Conservation (phyloP, 306 rosid genomes). For the Fragaria ananassa region DNA sequence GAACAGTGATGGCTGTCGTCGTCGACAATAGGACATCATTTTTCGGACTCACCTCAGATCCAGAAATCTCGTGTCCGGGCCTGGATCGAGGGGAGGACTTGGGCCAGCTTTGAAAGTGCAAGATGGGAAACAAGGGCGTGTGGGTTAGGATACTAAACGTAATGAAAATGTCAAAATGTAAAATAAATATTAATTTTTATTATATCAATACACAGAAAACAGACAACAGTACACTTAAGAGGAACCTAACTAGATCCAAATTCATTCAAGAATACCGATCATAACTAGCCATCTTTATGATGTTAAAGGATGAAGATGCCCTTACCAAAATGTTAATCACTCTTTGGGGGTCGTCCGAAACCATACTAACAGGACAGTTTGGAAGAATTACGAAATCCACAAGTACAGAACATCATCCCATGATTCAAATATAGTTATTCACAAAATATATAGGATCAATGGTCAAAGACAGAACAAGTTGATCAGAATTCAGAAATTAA, state of each 20-base stretch:
- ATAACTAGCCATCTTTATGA: constrained; percentile 3
- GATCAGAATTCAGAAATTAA: too few species aligned
- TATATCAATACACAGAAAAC: too few species aligned
- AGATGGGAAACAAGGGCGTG: not conserved
- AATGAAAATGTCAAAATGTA: too few species aligned
- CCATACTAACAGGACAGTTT: not conserved
- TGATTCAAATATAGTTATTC: too few species aligned
- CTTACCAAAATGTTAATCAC: constrained; percentile 6
- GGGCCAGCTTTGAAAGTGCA: not conserved
- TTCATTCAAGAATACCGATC: not conserved
- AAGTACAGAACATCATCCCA: not conserved
- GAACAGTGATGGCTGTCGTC: too few species aligned
- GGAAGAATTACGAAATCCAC: constrained; percentile 26
- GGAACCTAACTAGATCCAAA: not conserved
- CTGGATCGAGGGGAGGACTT: not conserved
- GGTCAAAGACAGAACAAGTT: too few species aligned
- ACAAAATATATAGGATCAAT: too few species aligned
- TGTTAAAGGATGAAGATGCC: constrained; percentile 9
- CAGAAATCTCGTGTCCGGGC: too few species aligned
- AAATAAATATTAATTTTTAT: too few species aligned
- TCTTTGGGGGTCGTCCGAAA: not conserved
- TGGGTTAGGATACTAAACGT: not conserved
- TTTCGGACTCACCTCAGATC: too few species aligned
- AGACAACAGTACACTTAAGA: constrained; percentile 2
- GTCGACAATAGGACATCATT: too few species aligned